phyloP scores from a whole-genome alignment of 768 basidiomycete genomes.

The Amanita subjunquillea region DNA sequence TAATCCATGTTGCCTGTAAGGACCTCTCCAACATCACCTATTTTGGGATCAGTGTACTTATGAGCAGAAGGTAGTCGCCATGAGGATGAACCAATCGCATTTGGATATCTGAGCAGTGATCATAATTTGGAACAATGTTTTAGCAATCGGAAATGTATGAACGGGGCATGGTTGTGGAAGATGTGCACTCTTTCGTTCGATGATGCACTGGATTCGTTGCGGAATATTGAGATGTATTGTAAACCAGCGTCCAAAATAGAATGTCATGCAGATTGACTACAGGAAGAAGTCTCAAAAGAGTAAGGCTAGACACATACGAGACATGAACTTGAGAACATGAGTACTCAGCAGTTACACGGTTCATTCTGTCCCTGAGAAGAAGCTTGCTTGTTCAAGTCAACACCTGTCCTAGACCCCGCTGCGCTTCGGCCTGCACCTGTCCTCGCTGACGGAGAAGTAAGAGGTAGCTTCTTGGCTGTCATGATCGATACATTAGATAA shows the following conservation, averaged over 20 bases:
- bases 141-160: no score
- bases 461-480: conserved; percentile 82
- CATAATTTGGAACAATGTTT: no score
- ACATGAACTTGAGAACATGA: not conserved
- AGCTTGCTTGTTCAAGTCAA: conserved; percentile 74
- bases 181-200: no score
- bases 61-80: no score
- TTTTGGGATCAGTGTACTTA: no score
- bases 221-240: not conserved
- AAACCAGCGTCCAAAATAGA: conserved; percentile 6
- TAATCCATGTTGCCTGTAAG: no score
- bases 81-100: no score
- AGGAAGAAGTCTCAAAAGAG: conserved; percentile 13
- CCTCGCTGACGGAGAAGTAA: conserved; percentile 61
- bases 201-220: not conserved
- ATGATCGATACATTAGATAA: conserved; percentile 5
- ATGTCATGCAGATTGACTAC: conserved; percentile 20
- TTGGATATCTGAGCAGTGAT: no score
- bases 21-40: no score
- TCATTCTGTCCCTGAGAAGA: conserved; percentile 44
- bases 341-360: conserved; percentile 63
- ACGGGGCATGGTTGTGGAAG: no score
- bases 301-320: not conserved
- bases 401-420: conserved; percentile 50
- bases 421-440: conserved; percentile 40